Percentiles rank a stretch among this genome's conserved stretches.
Evolutionary conservation across 2,329 filamentous ascomycete species (phyloP).

Genomic region (Botrytis cinerea): DNA sequence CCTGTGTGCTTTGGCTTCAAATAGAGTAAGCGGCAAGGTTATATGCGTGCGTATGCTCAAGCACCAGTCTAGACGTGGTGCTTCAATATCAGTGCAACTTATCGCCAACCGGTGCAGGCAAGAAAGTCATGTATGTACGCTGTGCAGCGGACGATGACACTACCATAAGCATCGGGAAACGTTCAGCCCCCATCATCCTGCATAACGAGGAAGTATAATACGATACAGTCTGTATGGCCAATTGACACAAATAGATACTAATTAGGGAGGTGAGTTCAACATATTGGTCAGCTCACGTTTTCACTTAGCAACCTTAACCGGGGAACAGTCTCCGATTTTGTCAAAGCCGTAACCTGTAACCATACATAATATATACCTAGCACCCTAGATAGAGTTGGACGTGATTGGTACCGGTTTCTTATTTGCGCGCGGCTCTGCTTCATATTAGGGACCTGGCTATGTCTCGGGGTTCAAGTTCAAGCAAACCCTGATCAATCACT

Average conservation of each 20-base stretch:
- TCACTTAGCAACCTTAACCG: not conserved
- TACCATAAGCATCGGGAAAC: conserved; percentile 15
- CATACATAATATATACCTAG: not conserved
- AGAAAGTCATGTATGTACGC: not conserved
- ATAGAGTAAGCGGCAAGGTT: not conserved
- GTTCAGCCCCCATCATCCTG: conserved; percentile 11
- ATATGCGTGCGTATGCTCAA: not conserved
- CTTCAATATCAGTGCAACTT: conserved; percentile 2
- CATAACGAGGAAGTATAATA: not conserved
- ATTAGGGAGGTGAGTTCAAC: conserved; percentile 1
- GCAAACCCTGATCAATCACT: not conserved
- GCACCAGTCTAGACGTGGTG: not conserved
- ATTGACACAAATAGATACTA: conserved; percentile 11
- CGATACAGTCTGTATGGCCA: not conserved
- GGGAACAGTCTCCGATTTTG: not conserved
- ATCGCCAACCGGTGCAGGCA: conserved; percentile 10
- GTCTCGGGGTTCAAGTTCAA: conserved; percentile 16
- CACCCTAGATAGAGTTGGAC: not conserved
- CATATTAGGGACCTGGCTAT: not conserved
- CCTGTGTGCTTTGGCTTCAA: not conserved
- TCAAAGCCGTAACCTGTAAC: not conserved
- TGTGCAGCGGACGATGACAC: conserved; percentile 18
- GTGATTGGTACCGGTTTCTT: not conserved
- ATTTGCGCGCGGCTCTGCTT: conserved; percentile 21
- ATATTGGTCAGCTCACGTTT: conserved; percentile 8